These are phyloP conservation scores for Microascus cirrosus DNA, from an alignment of 2,329 filamentous ascomycete genomes.

Conservation along the genomic window DNA sequence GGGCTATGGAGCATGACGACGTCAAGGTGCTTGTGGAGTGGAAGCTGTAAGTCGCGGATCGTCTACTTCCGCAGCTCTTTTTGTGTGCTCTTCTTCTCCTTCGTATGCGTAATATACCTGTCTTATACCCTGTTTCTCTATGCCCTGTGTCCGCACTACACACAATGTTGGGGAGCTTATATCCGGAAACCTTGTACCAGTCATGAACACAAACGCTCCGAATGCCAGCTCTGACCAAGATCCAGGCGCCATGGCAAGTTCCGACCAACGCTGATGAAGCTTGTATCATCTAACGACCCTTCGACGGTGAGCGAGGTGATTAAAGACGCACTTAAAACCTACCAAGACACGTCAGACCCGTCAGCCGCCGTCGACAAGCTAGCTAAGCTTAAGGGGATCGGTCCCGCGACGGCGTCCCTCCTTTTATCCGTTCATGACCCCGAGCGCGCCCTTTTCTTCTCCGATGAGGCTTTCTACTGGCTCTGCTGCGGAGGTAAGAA, in stretches of 20 bases:
- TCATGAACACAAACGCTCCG: no score
- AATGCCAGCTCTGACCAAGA: background rate
- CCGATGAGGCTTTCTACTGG: conserved; percentile 71
- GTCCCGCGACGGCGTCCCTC: conserved; percentile 69
- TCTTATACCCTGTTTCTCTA: background rate
- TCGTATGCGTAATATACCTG: background rate
- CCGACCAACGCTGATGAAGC: conserved; percentile 47
- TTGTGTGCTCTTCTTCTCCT: background rate
- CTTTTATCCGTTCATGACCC: conserved; percentile 56
- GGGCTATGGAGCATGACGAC: conserved; percentile 41
- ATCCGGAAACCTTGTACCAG: background rate
- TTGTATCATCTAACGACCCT: conserved; percentile 50
- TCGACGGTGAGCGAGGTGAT: conserved; percentile 34
- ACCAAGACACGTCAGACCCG: conserved; percentile 26
- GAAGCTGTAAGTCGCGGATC: conserved; percentile 49
- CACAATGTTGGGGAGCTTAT: background rate
- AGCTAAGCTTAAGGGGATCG: conserved; percentile 58
- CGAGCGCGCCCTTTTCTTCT: conserved; percentile 58
- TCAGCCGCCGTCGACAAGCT: conserved; percentile 40
- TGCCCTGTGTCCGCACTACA: background rate
- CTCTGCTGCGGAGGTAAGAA: conserved; percentile 42
- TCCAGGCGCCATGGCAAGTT: conserved; percentile 49
- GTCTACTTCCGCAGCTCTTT: background rate
- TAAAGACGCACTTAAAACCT: conserved; percentile 35
- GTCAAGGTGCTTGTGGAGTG: conserved; percentile 53